A percentile compares a stretch with the other conserved stretches of the same genome.
These are phyloP conservation scores for Boeremia exigua DNA, from an alignment of 2,329 filamentous ascomycete species.

Conservation along the genomic window DNA sequence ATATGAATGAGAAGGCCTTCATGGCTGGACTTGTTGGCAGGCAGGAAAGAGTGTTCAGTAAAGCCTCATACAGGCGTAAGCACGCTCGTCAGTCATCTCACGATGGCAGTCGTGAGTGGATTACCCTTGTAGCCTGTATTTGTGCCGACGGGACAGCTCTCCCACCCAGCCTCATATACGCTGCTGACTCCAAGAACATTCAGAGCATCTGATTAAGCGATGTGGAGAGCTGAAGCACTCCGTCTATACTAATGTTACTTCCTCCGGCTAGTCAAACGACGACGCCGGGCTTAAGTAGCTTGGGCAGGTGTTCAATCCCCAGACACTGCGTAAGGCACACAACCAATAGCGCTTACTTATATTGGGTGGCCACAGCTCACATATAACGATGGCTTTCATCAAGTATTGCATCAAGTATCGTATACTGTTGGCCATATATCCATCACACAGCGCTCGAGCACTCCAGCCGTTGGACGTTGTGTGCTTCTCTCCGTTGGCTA, in stretches of 20 bases:
- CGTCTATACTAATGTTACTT: not conserved
- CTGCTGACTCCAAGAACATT: not conserved
- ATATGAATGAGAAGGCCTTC: too few relatives aligned
- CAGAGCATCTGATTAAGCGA: not conserved
- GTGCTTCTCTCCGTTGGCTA: too few relatives aligned
- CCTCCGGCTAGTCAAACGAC: not conserved
- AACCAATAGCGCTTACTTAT: too few relatives aligned
- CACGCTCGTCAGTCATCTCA: not conserved
- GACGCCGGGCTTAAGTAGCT: not conserved
- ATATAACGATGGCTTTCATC: too few relatives aligned
- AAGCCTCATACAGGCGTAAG: not conserved
- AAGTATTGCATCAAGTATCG: too few relatives aligned
- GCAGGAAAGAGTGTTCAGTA: too few relatives aligned
- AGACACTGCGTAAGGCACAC: too few relatives aligned
- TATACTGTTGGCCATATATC: too few relatives aligned
- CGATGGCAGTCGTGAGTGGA: constrained; percentile 4
- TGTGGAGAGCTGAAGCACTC: not conserved
- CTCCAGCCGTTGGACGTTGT: too few relatives aligned
- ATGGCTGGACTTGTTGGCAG: too few relatives aligned
- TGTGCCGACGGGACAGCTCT: constrained; percentile 13
- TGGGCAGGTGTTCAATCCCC: not conserved
- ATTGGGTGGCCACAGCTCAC: too few relatives aligned
- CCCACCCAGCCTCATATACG: not conserved
- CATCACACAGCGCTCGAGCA: too few relatives aligned
- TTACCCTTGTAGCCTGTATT: constrained; percentile 11